Conservation (phyloP, 306 rosid species). For the Medicago truncatula region MtrunA17r5.0-ANR NC_053046.1:44321001-44321500, state of each 20-base stretch:
- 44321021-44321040: neutral
- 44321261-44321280: neutral
- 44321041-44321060: neutral
- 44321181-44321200: no score
- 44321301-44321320: neutral
- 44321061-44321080: no score
- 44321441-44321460: constrained; percentile 41
- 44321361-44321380: constrained; percentile 45
- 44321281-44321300: neutral
- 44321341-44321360: constrained; percentile 35
- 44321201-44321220: no score
- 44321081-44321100: no score
- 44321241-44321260: no score
- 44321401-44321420: constrained; percentile 43
- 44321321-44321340: neutral
- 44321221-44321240: no score
- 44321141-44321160: no score
- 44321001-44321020: neutral
- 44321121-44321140: no score
- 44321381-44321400: constrained; percentile 48
- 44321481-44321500: constrained; percentile 8
- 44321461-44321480: constrained; percentile 11
- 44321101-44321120: no score
- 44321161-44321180: no score
- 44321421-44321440: constrained; percentile 47